Evolutionary conservation across 352 stramenopile species (phyloP), one percentile per base, ranked within the genome.

Genomic region (Peronospora farinosa): DNA sequence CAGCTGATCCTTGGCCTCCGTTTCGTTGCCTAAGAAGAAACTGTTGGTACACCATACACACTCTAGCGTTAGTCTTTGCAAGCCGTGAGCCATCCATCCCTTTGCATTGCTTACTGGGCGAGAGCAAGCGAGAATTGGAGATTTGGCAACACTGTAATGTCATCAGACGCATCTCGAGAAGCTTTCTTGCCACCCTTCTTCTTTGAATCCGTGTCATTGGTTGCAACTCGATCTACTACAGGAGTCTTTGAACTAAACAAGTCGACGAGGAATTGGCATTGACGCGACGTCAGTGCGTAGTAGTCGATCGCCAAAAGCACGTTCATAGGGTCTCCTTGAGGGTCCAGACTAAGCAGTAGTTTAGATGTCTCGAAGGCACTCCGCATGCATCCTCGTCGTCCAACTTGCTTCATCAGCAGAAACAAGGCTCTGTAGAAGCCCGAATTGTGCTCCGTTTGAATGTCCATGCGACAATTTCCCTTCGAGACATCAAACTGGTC

Each of bases 331-430:
- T 93, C 82, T 21, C 82, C 82, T 31, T 78, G 66, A 7, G 82
- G 82, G 42, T 93, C 82, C 19, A 93, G 46, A n/a, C 72, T 69
- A 19, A 90, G 58, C 40, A 90, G 28, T 16, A 93, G 47, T 51
- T 86, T 88, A 8, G 76, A 74, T 7, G 77, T 87, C 54, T 93
- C 82, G 23, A 93, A 93, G 1, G 82, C 82, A 40, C 82, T 93
- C n/a, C 79, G 78, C 57, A 88, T 81, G 54, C 82, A 93, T 0
- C 82, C 79, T 25, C 82, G 76, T 15, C 82, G 77, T 10, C 82
- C 82, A 23, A 90, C 82, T 54, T 90, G 82, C 63, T 91, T 88
- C 74, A 84, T 88, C 39, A 91, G 43, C 40, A 93, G 55, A 39
- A 90, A 91, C 15, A 93, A 58, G 1, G 79, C 74, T 41, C 62